Conservation (phyloP, 805 yeast genomes). For the Lipomyces spencermartinsiae region DNA sequence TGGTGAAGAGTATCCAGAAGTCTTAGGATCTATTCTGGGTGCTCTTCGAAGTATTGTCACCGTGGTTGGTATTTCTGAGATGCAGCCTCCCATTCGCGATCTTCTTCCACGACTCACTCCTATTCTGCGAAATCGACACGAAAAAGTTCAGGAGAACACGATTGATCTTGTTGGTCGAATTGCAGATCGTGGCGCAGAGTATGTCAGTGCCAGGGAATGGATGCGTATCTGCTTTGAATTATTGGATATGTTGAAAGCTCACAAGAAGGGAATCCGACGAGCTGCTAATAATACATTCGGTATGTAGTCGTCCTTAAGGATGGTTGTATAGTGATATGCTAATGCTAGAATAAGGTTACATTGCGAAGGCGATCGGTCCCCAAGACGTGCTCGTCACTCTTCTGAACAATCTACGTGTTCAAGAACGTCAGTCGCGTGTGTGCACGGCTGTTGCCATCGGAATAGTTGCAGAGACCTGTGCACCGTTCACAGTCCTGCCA, state of each 20-base stretch:
- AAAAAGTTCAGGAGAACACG: conserved; percentile 84
- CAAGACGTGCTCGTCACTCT: conserved; percentile 88
- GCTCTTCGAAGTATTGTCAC: conserved; percentile 71
- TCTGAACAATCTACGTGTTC: conserved; percentile 83
- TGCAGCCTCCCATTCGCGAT: conserved; percentile 84
- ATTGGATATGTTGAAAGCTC: conserved; percentile 84
- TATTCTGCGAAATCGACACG: conserved; percentile 85
- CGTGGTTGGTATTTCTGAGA: conserved; percentile 61
- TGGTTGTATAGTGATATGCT: neutral
- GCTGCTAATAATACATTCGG: conserved; percentile 94
- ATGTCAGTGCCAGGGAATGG: conserved; percentile 93
- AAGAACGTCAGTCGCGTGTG: conserved; percentile 94
- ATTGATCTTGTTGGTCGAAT: conserved; percentile 80
- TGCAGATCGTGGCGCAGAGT: conserved; percentile 79
- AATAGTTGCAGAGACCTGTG: conserved; percentile 90
- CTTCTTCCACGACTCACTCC: conserved; percentile 89
- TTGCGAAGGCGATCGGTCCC: conserved; percentile 93
- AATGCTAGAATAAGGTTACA: conserved; percentile 47
- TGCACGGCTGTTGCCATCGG: conserved; percentile 99
- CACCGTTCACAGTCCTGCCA: conserved; percentile 92
- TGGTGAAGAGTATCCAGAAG: conserved; percentile 95
- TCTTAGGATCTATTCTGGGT: conserved; percentile 79
- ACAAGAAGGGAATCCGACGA: conserved; percentile 73
- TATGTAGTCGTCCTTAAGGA: conserved; percentile 7
- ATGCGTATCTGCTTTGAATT: conserved; percentile 93